Evolutionary conservation across 352 stramenopile species (phyloP).

Genomic region (Phytophthora ohioensis): DNA sequence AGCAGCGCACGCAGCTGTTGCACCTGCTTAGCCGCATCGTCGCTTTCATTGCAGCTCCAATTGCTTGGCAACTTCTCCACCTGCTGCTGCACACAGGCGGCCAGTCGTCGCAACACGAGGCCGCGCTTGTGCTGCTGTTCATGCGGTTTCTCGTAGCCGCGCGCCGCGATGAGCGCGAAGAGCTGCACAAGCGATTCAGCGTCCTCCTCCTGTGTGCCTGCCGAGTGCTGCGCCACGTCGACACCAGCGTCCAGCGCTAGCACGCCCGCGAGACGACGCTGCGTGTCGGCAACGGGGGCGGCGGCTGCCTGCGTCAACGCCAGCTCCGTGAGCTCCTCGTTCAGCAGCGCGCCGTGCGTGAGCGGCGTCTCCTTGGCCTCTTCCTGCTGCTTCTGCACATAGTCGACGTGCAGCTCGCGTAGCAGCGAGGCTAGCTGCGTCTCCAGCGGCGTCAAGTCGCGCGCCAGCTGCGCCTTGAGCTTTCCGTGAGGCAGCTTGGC

Average conservation of each 20-base stretch:
- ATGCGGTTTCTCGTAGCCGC: constrained; percentile 45
- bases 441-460: constrained; percentile 44
- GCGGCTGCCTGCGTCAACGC: constrained; percentile 43
- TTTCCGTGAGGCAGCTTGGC: constrained; percentile 64
- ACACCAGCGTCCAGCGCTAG: constrained; percentile 51
- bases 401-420: constrained; percentile 40
- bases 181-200: constrained; percentile 38
- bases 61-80: constrained; percentile 31
- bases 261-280: constrained; percentile 37
- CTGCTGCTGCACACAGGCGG: constrained; percentile 24
- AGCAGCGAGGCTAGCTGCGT: constrained; percentile 45
- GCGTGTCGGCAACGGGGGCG: constrained; percentile 21
- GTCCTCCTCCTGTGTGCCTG: constrained; percentile 13
- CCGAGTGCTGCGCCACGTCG: constrained; percentile 6
- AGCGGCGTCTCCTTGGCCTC: background rate
- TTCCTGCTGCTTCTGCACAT: constrained; percentile 27
- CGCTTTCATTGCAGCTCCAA: constrained; percentile 44
- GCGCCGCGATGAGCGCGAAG: constrained; percentile 50
- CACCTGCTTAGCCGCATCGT: constrained; percentile 37
- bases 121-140: constrained; percentile 51
- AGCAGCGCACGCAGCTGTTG: constrained; percentile 51
- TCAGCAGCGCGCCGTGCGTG: constrained; percentile 42
- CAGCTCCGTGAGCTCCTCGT: constrained; percentile 66
- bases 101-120: constrained; percentile 46
- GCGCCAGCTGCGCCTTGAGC: constrained; percentile 55